A percentile compares a stretch with the other conserved stretches of the same genome.
phyloP scores from a whole-genome alignment of 1,139 yeast genomes.

The Pichia sp. region DNA sequence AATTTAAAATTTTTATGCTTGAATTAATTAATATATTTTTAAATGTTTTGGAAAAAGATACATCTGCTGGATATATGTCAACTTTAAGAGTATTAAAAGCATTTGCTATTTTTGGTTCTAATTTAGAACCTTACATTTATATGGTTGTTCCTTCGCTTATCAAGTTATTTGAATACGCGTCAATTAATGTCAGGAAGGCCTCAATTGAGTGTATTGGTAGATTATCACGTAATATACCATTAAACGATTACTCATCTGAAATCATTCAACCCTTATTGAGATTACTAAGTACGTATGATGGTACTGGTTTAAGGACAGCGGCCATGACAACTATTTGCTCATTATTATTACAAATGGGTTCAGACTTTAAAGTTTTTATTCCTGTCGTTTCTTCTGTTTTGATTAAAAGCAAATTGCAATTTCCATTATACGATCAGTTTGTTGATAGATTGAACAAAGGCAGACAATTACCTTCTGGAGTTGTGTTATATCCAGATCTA shows the following conservation, averaged over 20 bases:
- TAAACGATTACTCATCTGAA: slow-evolving; percentile 86
- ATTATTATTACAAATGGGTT: slow-evolving; percentile 71
- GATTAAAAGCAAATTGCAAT: slow-evolving; percentile 57
- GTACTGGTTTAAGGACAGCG: slow-evolving; percentile 46
- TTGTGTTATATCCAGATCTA: slow-evolving; percentile 63
- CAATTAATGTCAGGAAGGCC: slow-evolving; percentile 51
- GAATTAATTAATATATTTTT: slow-evolving; percentile 70
- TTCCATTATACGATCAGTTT: slow-evolving; percentile 72
- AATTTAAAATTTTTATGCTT: slow-evolving; percentile 79
- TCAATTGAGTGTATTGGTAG: slow-evolving; percentile 86
- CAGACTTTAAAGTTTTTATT: slow-evolving; percentile 79
- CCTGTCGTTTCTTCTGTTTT: slow-evolving; percentile 78
- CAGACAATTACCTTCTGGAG: slow-evolving; percentile 81
- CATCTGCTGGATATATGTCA: slow-evolving; percentile 54
- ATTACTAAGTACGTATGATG: slow-evolving; percentile 47
- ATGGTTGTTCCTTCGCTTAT: slow-evolving; percentile 81
- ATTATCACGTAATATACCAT: slow-evolving; percentile 62
- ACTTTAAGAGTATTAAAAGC: slow-evolving; percentile 77
- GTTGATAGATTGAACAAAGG: slow-evolving; percentile 74
- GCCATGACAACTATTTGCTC: slow-evolving; percentile 74
- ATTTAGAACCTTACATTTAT: slow-evolving; percentile 84
- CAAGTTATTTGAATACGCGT: slow-evolving; percentile 62
- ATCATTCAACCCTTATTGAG: slow-evolving; percentile 83
- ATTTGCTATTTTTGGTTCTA: slow-evolving; percentile 83
- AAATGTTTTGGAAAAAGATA: slow-evolving; percentile 74